phyloP scores from a whole-genome alignment of 371 early-diverging fungal species.

The Choanephora cucurbitarum region DNA sequence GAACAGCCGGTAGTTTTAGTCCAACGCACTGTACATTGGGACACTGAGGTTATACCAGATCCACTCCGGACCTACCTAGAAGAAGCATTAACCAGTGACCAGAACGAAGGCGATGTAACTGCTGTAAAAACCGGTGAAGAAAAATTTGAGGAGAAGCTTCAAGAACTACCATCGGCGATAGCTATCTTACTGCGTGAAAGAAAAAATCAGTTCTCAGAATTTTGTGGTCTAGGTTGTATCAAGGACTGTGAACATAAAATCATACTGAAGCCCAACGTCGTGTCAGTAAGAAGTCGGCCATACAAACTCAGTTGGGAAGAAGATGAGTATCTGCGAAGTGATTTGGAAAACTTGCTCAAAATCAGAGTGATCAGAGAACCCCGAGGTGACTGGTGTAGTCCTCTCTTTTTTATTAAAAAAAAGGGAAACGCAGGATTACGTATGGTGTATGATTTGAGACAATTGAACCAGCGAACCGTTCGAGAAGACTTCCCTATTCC shows the following conservation, averaged over 20 bases:
- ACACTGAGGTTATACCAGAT: background rate
- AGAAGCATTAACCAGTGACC: background rate
- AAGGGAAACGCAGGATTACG: conserved; percentile 34
- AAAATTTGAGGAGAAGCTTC: background rate
- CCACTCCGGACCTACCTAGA: background rate
- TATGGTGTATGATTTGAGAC: conserved; percentile 25
- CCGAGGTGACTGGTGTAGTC: conserved; percentile 19
- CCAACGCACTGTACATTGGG: too few species aligned
- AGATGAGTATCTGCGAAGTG: background rate
- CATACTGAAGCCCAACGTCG: background rate
- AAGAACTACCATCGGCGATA: background rate
- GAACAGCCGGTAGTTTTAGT: too few species aligned
- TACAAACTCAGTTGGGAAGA: conserved; percentile 6
- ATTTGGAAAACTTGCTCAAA: conserved; percentile 8
- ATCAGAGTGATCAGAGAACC: conserved; percentile 12
- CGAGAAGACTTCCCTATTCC: conserved; percentile 39
- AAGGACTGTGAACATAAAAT: background rate
- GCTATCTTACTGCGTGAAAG: background rate
- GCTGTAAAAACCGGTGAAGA: background rate
- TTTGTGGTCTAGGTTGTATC: conserved; percentile 7
- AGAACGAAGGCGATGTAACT: background rate
- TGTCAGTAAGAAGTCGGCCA: conserved; percentile 8
- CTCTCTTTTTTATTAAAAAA: conserved; percentile 46
- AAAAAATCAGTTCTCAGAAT: conserved; percentile 6
- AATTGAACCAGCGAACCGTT: conserved; percentile 39